Conservation (phyloP, 805 yeast species). For the Lachancea dasiensis region DNA sequence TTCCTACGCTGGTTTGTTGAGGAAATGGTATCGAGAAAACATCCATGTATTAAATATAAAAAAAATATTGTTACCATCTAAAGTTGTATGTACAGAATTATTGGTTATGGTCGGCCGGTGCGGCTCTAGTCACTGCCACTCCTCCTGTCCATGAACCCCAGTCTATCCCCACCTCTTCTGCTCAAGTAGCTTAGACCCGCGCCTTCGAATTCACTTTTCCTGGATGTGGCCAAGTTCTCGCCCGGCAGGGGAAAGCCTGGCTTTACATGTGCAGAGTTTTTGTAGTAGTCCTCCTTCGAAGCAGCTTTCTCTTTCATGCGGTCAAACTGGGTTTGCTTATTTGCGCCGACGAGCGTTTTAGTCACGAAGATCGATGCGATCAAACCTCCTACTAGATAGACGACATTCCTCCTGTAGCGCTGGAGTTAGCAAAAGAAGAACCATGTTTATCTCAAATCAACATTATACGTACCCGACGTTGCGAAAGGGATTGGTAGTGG, state of each 20-base stretch:
- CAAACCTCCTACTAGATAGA: slow-evolving; percentile 25
- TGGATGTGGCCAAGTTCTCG: slow-evolving; percentile 21
- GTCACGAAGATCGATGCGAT: slow-evolving; percentile 24
- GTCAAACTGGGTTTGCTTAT: slow-evolving; percentile 33
- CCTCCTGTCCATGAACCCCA: slow-evolving; percentile 28
- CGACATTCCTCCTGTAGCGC: slow-evolving; percentile 21
- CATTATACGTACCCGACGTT: slow-evolving; percentile 28
- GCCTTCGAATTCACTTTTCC: slow-evolving; percentile 65
- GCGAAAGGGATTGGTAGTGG: slow-evolving; percentile 19
- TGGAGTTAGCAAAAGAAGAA: neutral
- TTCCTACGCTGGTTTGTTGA: too few species aligned
- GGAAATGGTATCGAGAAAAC: too few species aligned
- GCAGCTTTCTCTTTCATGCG: slow-evolving; percentile 27
- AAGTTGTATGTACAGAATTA: too few species aligned
- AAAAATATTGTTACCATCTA: too few species aligned
- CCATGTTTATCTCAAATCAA: neutral
- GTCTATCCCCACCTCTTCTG: slow-evolving; percentile 52
- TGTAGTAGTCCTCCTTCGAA: slow-evolving; percentile 23
- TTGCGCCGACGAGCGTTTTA: slow-evolving; percentile 30
- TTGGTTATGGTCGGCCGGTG: too few species aligned
- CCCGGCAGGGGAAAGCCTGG: slow-evolving; percentile 50
- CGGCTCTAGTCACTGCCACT: slow-evolving; percentile 4
- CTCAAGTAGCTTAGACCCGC: slow-evolving; percentile 54
- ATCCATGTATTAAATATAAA: neutral
- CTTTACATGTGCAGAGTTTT: slow-evolving; percentile 36